phyloP scores from a whole-genome alignment of 1,284 basidiomycete genomes.

The Mycosarcoma mackinlayi region DNA sequence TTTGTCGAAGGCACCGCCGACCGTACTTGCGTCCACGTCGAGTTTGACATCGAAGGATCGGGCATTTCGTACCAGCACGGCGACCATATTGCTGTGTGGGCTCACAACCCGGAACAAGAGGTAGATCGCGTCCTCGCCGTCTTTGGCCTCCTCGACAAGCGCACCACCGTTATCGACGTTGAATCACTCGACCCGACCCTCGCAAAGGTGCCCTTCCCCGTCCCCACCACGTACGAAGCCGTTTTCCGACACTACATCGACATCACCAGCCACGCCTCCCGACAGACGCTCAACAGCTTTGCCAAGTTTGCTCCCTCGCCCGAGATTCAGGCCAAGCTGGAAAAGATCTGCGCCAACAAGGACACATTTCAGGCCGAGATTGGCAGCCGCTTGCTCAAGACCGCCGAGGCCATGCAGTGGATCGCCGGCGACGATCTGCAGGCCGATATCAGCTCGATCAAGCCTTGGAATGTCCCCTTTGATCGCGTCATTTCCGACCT shows the following conservation, averaged over 20 bases:
- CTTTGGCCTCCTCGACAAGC: conserved; percentile 79
- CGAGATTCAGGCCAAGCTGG: conserved; percentile 79
- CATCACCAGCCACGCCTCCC: conserved; percentile 89
- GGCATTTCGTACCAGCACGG: conserved; percentile 99
- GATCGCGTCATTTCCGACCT: conserved; percentile 93
- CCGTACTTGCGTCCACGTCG: conserved; percentile 93
- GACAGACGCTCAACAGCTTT: conserved; percentile 87
- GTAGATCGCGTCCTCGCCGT: conserved; percentile 87
- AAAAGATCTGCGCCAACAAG: conserved; percentile 85
- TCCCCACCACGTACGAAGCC: conserved; percentile 92
- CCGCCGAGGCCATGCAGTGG: conserved; percentile 89
- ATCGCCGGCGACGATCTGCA: conserved; percentile 80
- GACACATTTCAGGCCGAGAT: conserved; percentile 83
- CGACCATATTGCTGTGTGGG: conserved; percentile 97
- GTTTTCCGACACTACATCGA: conserved; percentile 97
- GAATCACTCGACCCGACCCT: conserved; percentile 96
- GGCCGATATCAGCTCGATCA: conserved; percentile 75
- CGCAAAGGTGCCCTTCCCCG: conserved; percentile 98
- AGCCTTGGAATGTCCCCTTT: conserved; percentile 92
- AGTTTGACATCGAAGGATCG: conserved; percentile 92
- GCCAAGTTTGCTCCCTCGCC: conserved; percentile 88
- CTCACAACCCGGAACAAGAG: conserved; percentile 89
- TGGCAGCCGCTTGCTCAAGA: conserved; percentile 82
- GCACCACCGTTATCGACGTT: conserved; percentile 82
- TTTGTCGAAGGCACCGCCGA: conserved; percentile 77